Conservation (phyloP, 306 rosid genomes). For the Comarum palustre region DNA sequence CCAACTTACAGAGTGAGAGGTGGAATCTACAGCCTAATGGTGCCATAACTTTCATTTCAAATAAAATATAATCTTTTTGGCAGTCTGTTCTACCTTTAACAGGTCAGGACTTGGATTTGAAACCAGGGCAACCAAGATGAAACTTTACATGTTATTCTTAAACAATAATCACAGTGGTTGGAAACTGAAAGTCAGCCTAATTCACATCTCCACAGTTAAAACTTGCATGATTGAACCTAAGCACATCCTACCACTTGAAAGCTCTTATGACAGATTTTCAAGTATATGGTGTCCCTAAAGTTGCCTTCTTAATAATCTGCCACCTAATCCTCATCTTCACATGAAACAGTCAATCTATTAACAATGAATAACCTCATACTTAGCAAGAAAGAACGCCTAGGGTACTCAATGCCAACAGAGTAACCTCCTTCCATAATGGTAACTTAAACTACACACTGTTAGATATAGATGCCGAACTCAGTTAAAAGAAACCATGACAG, state of each 20-base stretch:
- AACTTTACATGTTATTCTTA: background rate
- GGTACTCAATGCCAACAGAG: background rate
- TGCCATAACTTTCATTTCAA: background rate
- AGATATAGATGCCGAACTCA: background rate
- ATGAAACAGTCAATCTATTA: background rate
- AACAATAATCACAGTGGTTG: background rate
- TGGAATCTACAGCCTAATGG: background rate
- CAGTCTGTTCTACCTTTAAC: background rate
- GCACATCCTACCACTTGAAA: background rate
- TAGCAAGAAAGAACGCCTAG: background rate
- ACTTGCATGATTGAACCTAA: background rate
- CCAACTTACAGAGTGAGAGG: background rate
- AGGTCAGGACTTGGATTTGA: background rate
- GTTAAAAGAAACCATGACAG: background rate
- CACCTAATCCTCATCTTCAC: constrained; percentile 3
- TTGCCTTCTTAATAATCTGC: background rate
- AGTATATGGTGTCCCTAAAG: background rate
- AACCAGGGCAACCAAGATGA: background rate
- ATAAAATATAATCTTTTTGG: background rate
- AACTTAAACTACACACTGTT: background rate
- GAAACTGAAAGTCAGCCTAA: background rate
- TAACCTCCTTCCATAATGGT: background rate
- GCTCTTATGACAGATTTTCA: background rate
- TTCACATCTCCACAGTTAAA: background rate
- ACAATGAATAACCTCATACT: background rate